Percentiles rank a stretch among this genome's conserved stretches.
Conservation (phyloP, 495 filamentous ascomycete species). For the Penicillium odoratum region DNA sequence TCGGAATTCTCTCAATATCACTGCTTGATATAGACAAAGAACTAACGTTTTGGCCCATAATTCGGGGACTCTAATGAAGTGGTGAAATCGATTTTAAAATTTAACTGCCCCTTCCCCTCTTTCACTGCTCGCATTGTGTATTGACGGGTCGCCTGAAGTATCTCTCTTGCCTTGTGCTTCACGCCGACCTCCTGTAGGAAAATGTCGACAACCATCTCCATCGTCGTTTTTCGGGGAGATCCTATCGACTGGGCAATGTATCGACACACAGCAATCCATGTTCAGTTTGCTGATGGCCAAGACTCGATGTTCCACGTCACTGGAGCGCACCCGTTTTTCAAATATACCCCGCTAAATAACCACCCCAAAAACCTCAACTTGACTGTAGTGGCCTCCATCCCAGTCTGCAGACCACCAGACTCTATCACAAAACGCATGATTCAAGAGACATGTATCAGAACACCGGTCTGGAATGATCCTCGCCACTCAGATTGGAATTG, state of each 20-base stretch:
- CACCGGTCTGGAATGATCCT: slow-evolving; percentile 27
- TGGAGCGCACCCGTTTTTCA: slow-evolving; percentile 31
- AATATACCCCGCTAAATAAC: slow-evolving; percentile 32
- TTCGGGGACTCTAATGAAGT: too few relatives aligned
- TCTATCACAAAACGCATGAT: slow-evolving; percentile 22
- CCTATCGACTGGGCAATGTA: slow-evolving; percentile 34
- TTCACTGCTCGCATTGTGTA: too few relatives aligned
- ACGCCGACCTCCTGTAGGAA: neutral
- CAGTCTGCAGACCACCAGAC: slow-evolving; percentile 20
- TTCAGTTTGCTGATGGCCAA: slow-evolving; percentile 16
- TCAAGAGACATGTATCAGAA: slow-evolving; percentile 19
- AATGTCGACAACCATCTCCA: slow-evolving; percentile 24
- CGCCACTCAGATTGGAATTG: slow-evolving; percentile 35
- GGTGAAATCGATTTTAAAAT: too few relatives aligned
- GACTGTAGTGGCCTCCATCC: slow-evolving; percentile 49
- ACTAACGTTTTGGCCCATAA: too few relatives aligned
- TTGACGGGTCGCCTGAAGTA: too few relatives aligned
- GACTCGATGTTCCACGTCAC: slow-evolving; percentile 27
- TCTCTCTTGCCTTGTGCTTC: too few relatives aligned
- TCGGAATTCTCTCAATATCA: too few relatives aligned
- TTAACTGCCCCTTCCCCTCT: too few relatives aligned
- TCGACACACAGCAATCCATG: slow-evolving; percentile 35
- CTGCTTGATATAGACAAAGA: too few relatives aligned
- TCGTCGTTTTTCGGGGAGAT: slow-evolving; percentile 32
- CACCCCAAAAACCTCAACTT: slow-evolving; percentile 48